Percentiles rank a stretch among this genome's conserved stretches.
These are phyloP conservation scores for Trifolium pratense DNA, from an alignment of 306 rosid species.

Conservation along the genomic window DNA sequence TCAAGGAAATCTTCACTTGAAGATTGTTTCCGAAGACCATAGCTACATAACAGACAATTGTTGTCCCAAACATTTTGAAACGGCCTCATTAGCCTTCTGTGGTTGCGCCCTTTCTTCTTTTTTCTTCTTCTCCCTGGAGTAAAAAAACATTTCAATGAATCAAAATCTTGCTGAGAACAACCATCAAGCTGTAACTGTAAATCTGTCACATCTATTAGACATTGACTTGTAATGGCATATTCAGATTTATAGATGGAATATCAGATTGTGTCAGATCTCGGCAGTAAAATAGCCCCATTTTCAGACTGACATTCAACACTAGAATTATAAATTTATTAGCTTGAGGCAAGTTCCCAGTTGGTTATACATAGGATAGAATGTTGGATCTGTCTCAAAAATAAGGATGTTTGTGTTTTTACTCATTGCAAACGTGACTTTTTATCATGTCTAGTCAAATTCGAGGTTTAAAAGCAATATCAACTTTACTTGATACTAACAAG, in stretches of 20 bases:
- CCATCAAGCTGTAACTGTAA: constrained; percentile 26
- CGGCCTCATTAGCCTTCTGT: constrained; percentile 75
- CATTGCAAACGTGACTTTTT: background rate
- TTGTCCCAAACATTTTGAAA: constrained; percentile 71
- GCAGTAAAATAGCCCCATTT: background rate
- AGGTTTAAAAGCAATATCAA: background rate
- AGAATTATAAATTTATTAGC: background rate
- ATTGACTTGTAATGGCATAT: background rate
- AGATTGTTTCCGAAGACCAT: constrained; percentile 33
- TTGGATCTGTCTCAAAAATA: too few relatives aligned
- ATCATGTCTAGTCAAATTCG: background rate
- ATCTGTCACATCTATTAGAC: background rate
- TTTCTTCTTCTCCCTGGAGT: constrained; percentile 92
- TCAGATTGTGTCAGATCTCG: background rate
- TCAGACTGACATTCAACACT: background rate
- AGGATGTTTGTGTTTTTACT: too few relatives aligned
- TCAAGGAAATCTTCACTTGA: constrained; percentile 38
- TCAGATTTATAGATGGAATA: background rate
- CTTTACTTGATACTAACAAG: background rate
- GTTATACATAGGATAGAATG: background rate
- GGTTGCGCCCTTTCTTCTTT: constrained; percentile 73
- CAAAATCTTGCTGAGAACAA: constrained; percentile 18
- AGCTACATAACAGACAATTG: constrained; percentile 48
- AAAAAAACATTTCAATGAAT: constrained; percentile 31
- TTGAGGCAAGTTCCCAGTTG: background rate